Conservation (phyloP, 2,329 filamentous ascomycete genomes). For the Cordyceps farinosa region DNA sequence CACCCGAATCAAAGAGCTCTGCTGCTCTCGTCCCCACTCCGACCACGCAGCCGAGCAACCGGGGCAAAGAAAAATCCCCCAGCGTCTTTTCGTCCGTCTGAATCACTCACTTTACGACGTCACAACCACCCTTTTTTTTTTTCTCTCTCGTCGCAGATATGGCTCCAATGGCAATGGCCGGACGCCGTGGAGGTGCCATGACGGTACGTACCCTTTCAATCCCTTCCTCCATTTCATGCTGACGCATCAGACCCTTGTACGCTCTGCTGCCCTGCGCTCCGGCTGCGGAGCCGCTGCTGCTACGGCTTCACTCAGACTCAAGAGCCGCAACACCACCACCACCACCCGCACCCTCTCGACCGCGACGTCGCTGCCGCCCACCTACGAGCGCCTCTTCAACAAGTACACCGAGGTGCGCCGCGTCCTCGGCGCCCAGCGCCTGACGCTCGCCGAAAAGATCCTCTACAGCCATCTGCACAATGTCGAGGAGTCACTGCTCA, state of each 20-base stretch:
- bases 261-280: conserved; percentile 28
- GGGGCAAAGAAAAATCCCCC: conserved; percentile 23
- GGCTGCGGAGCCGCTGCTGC: conserved; percentile 30
- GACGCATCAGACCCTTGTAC: conserved; percentile 35
- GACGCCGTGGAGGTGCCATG: conserved; percentile 46
- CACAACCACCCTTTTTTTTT: not conserved
- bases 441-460: conserved; percentile 97
- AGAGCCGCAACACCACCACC: conserved; percentile 12
- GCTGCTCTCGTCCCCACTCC: conserved; percentile 1
- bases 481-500: conserved; percentile 80
- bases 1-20: not conserved
- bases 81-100: conserved; percentile 20
- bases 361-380: conserved; percentile 53
- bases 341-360: conserved; percentile 35
- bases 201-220: conserved; percentile 33
- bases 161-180: conserved; percentile 50
- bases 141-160: conserved; percentile 27
- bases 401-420: conserved; percentile 72
- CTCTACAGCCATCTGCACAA: conserved; percentile 93
- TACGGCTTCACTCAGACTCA: conserved; percentile 1
- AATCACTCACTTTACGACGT: conserved; percentile 9
- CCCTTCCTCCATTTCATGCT: not conserved
- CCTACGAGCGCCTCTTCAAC: conserved; percentile 76
- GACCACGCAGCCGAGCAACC: conserved; percentile 15
- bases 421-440: conserved; percentile 62